phyloP scores from a whole-genome alignment of 768 basidiomycete species.

The Nidula microcarpa region DNA sequence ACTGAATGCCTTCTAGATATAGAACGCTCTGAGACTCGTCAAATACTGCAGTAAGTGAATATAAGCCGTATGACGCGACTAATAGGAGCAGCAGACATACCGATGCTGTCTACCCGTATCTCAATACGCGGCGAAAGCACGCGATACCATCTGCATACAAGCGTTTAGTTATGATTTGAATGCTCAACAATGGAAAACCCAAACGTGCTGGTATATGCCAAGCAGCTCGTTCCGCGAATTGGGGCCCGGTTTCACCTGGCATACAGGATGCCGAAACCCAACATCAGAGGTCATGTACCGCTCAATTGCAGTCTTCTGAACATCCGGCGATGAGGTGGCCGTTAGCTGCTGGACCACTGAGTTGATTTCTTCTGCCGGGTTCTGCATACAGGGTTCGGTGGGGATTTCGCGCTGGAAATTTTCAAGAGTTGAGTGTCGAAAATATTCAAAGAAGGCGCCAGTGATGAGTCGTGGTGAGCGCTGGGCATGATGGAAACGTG shows the following conservation, averaged over 20 bases:
- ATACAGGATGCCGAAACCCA: slow-evolving; percentile 57
- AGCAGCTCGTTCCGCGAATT: slow-evolving; percentile 53
- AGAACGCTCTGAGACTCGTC: slow-evolving; percentile 36
- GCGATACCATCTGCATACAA: slow-evolving; percentile 52
- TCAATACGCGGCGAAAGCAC: slow-evolving; percentile 51
- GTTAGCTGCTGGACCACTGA: slow-evolving; percentile 42
- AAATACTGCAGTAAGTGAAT: slow-evolving; percentile 33
- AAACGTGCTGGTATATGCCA: slow-evolving; percentile 54
- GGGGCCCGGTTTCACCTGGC: slow-evolving; percentile 39
- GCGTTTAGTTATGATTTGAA: not conserved
- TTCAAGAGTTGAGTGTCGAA: too few species aligned
- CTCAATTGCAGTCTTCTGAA: slow-evolving; percentile 41
- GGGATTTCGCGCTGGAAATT: not conserved
- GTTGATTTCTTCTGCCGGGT: slow-evolving; percentile 48
- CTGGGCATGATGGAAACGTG: too few species aligned
- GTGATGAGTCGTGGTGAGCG: too few species aligned
- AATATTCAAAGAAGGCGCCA: too few species aligned
- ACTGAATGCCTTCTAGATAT: slow-evolving; percentile 50
- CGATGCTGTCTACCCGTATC: slow-evolving; percentile 35
- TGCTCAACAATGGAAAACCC: not conserved
- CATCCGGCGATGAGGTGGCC: slow-evolving; percentile 43
- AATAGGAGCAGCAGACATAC: slow-evolving; percentile 25
- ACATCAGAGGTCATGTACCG: slow-evolving; percentile 55
- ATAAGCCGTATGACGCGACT: not conserved
- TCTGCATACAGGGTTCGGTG: slow-evolving; percentile 39